Evolutionary conservation across 2,329 filamentous ascomycete genomes (phyloP), one percentile per base, ranked within the genome.

Genomic region (Fusarium veterinarium): DNA sequence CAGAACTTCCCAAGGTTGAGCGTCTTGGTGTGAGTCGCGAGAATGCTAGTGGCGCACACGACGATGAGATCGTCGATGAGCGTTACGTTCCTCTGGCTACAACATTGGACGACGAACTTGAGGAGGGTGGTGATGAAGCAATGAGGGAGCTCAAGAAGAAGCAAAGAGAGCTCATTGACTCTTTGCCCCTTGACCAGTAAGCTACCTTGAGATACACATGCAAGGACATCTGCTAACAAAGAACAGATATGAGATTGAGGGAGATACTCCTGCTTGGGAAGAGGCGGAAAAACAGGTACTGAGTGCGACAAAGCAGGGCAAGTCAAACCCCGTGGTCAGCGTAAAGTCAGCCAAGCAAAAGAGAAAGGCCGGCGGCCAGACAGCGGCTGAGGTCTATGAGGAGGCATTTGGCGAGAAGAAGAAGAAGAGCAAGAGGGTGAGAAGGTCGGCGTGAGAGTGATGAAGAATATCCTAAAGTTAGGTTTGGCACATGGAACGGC

Each of bases 151-250:
- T 97, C 77, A 90, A 89, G 75, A 91, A 93, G 81, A 93, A 95
- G 83, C 94, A 97, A 82, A 91, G 92, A 76, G 93, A 94, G 75
- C 86, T 98, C 73, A 97, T 98, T 78, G 93, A 98, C 84, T 92
- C 95, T 71, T 85, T 98, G 69, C 95, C 95, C 48, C 86, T 98
- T 58, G 94, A 97, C 78, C 91, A 93, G 77, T 81, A 75, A 78
- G 81, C 75, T 61, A 5, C 8, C 14, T 10, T 17, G 9, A 9
- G 1, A n/a, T 19, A n/a, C 3, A 7, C 20, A 12, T 3, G 6
- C 6, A 14, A 44, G 31, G n/a, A 9, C 12, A 37, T 23, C 14
- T 40, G 40, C 60, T 68, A 68, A 76, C 59, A 9, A 45, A 8
- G 9, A 19, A 19, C 9, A 91, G 90, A 75, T 92, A 91, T 76